Evolutionary conservation across 768 basidiomycete genomes (phyloP).

Genomic region (Hericium coralloides): DNA sequence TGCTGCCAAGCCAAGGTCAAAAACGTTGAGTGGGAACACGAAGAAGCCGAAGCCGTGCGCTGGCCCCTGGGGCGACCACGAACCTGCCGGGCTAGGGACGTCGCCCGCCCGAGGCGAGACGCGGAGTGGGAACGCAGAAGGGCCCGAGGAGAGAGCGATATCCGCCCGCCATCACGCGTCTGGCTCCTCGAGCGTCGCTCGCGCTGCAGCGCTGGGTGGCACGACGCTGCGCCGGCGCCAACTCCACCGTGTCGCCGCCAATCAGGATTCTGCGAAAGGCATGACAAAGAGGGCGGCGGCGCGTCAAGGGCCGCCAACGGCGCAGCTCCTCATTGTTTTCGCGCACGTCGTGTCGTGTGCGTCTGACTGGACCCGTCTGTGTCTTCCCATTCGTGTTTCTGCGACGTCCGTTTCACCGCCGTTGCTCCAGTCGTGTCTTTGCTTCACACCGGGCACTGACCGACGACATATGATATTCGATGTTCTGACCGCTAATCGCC

Average conservation of each 20-base stretch:
- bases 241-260: background rate
- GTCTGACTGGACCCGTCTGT: background rate
- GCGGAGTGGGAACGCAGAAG: slow-evolving; percentile 3
- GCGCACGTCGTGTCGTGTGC: background rate
- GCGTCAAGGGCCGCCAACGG: background rate
- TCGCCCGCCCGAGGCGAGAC: background rate
- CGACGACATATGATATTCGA: background rate
- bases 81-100: background rate
- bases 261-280: background rate
- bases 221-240: background rate
- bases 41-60: background rate
- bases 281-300: background rate
- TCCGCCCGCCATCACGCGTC: background rate
- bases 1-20: background rate
- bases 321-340: background rate
- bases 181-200: background rate
- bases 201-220: background rate
- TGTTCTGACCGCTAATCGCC: background rate
- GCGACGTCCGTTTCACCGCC: too few relatives aligned
- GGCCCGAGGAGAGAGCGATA: slow-evolving; percentile 1
- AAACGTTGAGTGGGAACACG: background rate
- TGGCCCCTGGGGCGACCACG: background rate
- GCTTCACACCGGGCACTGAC: background rate
- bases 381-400: background rate
- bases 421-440: too few relatives aligned